Evolutionary conservation across 108 stramenopile species (phyloP), one percentile per base, ranked within the genome.

Genomic region (Skeletonema tropicum): DNA sequence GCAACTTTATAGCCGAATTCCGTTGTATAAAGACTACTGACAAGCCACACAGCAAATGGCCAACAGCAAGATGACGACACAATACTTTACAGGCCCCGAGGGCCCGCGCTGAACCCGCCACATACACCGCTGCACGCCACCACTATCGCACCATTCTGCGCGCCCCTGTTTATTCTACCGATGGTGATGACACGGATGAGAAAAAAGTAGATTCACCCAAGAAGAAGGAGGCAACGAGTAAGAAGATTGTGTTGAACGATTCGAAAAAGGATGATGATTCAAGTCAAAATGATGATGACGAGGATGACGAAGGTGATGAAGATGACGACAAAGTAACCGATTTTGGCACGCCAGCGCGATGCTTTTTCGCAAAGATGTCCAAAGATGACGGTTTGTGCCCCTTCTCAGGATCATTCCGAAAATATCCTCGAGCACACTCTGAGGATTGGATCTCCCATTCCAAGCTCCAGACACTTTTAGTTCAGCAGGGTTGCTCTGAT

Each of bases 281-380:
- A 9, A 69, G 70, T 3, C 61, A 74, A 5, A 17, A 42, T 60
- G 59, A 48, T 8, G 32, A 66, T 3, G 62, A 66, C 0, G 68
- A 60, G 25, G 73, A 79, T 26, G 71, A 80, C 3, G 74, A 71
- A 2, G 66, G 68, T 12, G 26, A 42, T 60, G 59, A 48, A 15
- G 42, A 66, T 7, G 62, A 80, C 57, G 75, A 83, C 32, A 57
- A 79, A 31, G 64, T 73, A 6, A 75, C 83, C 3, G 76, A 82
- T 33, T 70, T 79, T 55, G 73, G 77, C 14, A 74, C 73, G 8
- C 39, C 52, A 3, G 73, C 74, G 21, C 74, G 70, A 41, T 58
- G 68, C 31, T 60, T 10, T 74, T 61, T 57, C 33, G 73, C 63
- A 9, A 69, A 79, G 35, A 31, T 39, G 13, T 32, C 70, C 41